These are phyloP conservation scores for Geosmithia morbida DNA, from an alignment of 2,329 filamentous ascomycete genomes.

Conservation along the genomic window DNA sequence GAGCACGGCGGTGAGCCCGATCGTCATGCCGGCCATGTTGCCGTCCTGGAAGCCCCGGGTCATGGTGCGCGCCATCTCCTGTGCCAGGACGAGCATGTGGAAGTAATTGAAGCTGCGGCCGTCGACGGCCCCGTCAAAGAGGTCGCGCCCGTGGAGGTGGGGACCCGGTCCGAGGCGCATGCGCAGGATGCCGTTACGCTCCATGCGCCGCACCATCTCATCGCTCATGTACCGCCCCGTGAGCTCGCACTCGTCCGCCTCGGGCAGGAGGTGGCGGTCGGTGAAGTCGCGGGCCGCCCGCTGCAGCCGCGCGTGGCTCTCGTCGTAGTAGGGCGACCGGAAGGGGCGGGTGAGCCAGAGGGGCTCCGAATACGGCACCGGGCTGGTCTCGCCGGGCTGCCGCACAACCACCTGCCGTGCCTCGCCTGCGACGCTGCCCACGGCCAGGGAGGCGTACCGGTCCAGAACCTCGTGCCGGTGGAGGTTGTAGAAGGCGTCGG, in stretches of 20 bases:
- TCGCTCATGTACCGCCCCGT: conserved; percentile 58
- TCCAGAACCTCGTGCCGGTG: conserved; percentile 86
- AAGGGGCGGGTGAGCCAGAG: conserved; percentile 68
- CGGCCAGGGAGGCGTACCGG: conserved; percentile 52
- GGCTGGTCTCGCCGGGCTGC: conserved; percentile 55
- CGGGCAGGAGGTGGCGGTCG: conserved; percentile 55
- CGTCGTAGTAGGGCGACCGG: conserved; percentile 68
- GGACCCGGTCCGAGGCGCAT: conserved; percentile 76
- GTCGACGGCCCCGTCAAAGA: conserved; percentile 56
- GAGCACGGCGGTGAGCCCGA: conserved; percentile 64
- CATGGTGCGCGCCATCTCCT: conserved; percentile 59
- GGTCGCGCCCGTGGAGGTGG: conserved; percentile 57
- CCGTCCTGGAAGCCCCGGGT: conserved; percentile 75
- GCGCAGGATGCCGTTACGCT: conserved; percentile 57
- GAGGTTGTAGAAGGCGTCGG: conserved; percentile 77
- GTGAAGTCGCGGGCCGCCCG: conserved; percentile 59
- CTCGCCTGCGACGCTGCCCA: conserved; percentile 54
- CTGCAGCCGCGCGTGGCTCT: conserved; percentile 55
- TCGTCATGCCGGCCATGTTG: conserved; percentile 77
- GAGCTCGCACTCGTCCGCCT: conserved; percentile 62
- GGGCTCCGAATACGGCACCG: conserved; percentile 74
- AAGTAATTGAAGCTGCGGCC: conserved; percentile 80
- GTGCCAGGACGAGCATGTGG: conserved; percentile 62
- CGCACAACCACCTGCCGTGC: conserved; percentile 53
- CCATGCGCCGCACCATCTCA: conserved; percentile 66